Evolutionary conservation across 805 yeast genomes (phyloP), one percentile per base, ranked within the genome.

Genomic region (Kuraishia ogatae): DNA sequence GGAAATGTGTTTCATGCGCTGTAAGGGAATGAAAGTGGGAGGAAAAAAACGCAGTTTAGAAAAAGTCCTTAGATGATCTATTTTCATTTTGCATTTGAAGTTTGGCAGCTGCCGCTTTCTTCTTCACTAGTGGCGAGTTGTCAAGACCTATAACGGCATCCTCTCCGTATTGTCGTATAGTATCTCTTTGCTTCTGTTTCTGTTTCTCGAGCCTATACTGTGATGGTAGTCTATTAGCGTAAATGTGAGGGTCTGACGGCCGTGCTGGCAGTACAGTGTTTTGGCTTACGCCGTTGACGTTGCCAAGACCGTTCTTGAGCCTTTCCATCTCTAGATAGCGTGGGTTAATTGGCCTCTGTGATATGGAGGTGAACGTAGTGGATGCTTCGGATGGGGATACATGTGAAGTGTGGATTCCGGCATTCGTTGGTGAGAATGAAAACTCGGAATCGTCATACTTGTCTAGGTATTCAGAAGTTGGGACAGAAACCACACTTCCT

Each of bases 271-370:
- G 49, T n/a, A 11, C 4, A 22, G 24, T 10, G 13, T n/a, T 20
- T n/a, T 46, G 39, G 19, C 10, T 22, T 5, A 10, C 10, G 10
- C 29, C 29, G 13, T 11, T 35, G 7, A 11, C n/a, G 17, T 35
- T 8, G 13, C 17, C 13, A 35, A 35, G 43, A 35, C 43, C 43
- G 17, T 35, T 35, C n/a, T 15, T 15, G n/a, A 43, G 49, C 22
- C 53, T 35, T 24, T 54, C 53, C 54, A 51, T 46, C 49, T 54
- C 56, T 19, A 51, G 35, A 48, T 54, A 54, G 19, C 48, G 39
- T 26, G 56, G 56, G 39, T 54, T 54, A 11, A 54, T 51, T 10
- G 56, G 56, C 20, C 56, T 21, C 49, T 54, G 56, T 10, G 56
- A 54, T 17, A 54, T 54, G 17, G 56, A 54, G 28, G 56, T 54